Base-by-base conservation (phyloP, 495 filamentous ascomycete genomes). In the Tuber brumale region DNA sequence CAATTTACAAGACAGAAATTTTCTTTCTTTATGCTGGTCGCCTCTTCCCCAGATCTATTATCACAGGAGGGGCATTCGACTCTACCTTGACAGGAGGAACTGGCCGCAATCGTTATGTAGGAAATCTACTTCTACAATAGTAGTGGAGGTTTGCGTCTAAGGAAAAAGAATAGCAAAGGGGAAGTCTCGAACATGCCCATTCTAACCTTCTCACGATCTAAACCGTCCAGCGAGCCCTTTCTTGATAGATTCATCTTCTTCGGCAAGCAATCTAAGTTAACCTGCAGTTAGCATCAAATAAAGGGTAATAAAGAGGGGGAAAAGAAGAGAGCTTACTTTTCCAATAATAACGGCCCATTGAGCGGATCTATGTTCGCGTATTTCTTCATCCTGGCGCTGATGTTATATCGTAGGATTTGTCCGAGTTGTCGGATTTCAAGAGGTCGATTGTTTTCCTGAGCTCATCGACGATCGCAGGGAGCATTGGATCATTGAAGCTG, bases 351-450 rank as follows among this genome's bases (percentile, higher is more conserved):
- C 0, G 93, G 92, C 0, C 94, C 95, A 82, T 94, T 93, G 84
- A 93, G 86, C 48, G 91, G 89, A 85, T 97, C 92, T 27, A 98
- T 95, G 70, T 91, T 89, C 6, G 92, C 91, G 82, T 96, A 98
- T 84, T 97, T 95, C 86, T 91, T 92, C 83, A 95, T 97, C 61
- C 93, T 84, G 0, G 88, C 92, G 1, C 90, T 89, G 57, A 92
- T 89, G 82, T 98, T 94, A 83, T 94, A n/a, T n/a, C n/a, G n/a
- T n/a, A 98, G 83, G 94, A 97, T 82, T 96, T 93, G 79, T 97
- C 93, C 19, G 92, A 89, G 77, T 93, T 95, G 18, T 97, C 93
- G 2, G 90, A 89, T 81, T 91, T 90, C 88, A 98, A 92, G 72
- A 98, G 87, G 74, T 89, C 85, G 61, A 94, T 90, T 1, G 94